Evolutionary conservation across 1,284 basidiomycete genomes (phyloP), one percentile per base, ranked within the genome.

Genomic region (Naganishia cerealis): DNA sequence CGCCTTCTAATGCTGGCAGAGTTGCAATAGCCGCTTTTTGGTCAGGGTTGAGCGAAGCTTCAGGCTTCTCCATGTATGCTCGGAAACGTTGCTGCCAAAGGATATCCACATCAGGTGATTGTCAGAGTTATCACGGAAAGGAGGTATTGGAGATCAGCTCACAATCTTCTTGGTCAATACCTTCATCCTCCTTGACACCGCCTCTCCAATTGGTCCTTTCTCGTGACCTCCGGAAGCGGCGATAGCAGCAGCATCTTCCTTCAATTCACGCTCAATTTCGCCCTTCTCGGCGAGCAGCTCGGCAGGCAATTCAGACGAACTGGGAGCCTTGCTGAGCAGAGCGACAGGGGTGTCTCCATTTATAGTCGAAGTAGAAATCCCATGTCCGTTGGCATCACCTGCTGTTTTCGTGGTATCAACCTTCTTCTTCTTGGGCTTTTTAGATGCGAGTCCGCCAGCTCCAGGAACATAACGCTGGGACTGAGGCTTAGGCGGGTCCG

Each of bases 101-200:
- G 33, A 50, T 24, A 29, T n/a, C 39, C 16, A 53, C 24, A n/a
- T 48, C 42, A 36, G 50, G 26, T 43, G 56, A 13, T 18, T 7
- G 29, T 18, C 5, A 3, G 0, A 29, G 56, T 18, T 12, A 55
- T 29, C 36, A 48, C 54, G 66, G 57, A 29, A 70, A 67, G 70
- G 59, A 67, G 65, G 43, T 63, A 42, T n/a, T 72, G 26, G 38
- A 29, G 50, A 9, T 24, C 33, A 85, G n/a, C 88, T 74, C 77
- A 91, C 92, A 71, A 92, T 89, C 82, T 93, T 94, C 83, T 93
- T 93, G 69, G 83, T 85, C 39, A 90, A 84, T 48, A 85, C 83
- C 72, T 89, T 89, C 73, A 90, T 80, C 56, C 91, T 85, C 81
- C 91, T 92, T 73, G 84, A 83, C 67, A 93, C 80, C 71, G 92